Evolutionary conservation across 2,329 filamentous ascomycete genomes (phyloP).

Genomic region (Trichothecium roseum): DNA sequence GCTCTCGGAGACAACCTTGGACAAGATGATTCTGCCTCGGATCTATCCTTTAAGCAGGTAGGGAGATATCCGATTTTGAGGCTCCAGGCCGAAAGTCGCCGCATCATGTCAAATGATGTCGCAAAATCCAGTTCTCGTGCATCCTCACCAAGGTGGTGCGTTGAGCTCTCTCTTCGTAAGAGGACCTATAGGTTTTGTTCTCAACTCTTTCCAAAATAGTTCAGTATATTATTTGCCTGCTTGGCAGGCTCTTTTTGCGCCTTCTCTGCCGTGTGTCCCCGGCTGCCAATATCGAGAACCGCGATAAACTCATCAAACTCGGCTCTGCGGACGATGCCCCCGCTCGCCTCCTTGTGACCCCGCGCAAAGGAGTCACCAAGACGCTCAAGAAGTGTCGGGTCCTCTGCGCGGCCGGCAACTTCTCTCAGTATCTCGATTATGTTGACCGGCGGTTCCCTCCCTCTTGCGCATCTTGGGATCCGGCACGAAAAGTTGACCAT

Average conservation of each 20-base stretch:
- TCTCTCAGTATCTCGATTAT: slow-evolving; percentile 48
- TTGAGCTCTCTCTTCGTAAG: too few relatives aligned
- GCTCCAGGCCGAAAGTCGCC: too few relatives aligned
- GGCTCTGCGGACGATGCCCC: slow-evolving; percentile 47
- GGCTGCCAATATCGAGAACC: slow-evolving; percentile 44
- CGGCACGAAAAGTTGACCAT: slow-evolving; percentile 60
- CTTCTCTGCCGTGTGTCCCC: slow-evolving; percentile 10
- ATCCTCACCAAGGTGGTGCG: too few relatives aligned
- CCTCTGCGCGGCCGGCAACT: slow-evolving; percentile 33
- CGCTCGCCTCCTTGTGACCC: slow-evolving; percentile 58
- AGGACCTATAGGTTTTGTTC: slow-evolving; percentile 10
- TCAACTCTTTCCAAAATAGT: slow-evolving; percentile 39
- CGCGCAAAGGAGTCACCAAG: slow-evolving; percentile 54
- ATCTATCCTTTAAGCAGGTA: too few relatives aligned
- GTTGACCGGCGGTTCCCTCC: slow-evolving; percentile 44
- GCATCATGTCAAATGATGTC: too few relatives aligned
- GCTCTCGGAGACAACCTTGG: too few relatives aligned
- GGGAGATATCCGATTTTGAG: too few relatives aligned
- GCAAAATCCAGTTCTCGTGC: too few relatives aligned
- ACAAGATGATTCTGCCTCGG: too few relatives aligned
- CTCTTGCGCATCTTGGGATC: slow-evolving; percentile 44
- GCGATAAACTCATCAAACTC: slow-evolving; percentile 57
- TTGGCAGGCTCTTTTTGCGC: slow-evolving; percentile 13
- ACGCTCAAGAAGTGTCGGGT: slow-evolving; percentile 29
- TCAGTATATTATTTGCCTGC: slow-evolving; percentile 44